Conservation (phyloP, 1,284 basidiomycete species). For the Malassezia furfur region DNA sequence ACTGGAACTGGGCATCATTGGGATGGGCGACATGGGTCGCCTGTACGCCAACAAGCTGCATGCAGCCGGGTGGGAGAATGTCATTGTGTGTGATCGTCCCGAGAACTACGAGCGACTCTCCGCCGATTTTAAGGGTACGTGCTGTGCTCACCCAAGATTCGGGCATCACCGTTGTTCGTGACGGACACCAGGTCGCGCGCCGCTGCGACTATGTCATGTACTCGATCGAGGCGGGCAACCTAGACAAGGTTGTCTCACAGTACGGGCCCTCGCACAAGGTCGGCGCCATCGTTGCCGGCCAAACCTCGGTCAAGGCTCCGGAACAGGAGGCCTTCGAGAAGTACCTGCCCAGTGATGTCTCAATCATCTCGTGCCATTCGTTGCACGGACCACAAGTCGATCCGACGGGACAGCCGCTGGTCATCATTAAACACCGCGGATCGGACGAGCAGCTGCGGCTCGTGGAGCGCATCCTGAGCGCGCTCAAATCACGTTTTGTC, state of each 20-base stretch:
- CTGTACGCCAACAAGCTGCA: slow-evolving; percentile 77
- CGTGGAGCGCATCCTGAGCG: slow-evolving; percentile 73
- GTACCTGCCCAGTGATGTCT: slow-evolving; percentile 72
- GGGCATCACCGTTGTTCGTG: slow-evolving; percentile 59
- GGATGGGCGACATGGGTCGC: slow-evolving; percentile 67
- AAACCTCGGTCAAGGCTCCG: slow-evolving; percentile 93
- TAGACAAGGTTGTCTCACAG: slow-evolving; percentile 69
- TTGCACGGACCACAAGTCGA: slow-evolving; percentile 87
- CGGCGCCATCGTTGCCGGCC: slow-evolving; percentile 81
- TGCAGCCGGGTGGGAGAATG: slow-evolving; percentile 66
- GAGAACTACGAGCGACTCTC: slow-evolving; percentile 63
- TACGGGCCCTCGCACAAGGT: slow-evolving; percentile 92
- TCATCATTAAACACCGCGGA: slow-evolving; percentile 79
- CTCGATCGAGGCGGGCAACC: slow-evolving; percentile 85
- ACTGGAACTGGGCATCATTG: slow-evolving; percentile 49
- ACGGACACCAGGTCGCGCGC: slow-evolving; percentile 75
- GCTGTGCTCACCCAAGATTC: slow-evolving; percentile 18
- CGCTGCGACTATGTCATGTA: slow-evolving; percentile 81
- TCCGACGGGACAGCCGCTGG: slow-evolving; percentile 81
- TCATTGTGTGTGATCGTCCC: slow-evolving; percentile 83
- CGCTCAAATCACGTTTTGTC: slow-evolving; percentile 74
- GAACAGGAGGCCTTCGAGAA: slow-evolving; percentile 83
- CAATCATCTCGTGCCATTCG: slow-evolving; percentile 87
- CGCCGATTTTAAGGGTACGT: slow-evolving; percentile 58
- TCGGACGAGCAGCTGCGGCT: slow-evolving; percentile 63